A percentile compares a stretch with the other conserved stretches of the same genome.
phyloP scores from a whole-genome alignment of 2,329 filamentous ascomycete genomes.

The Alternaria viburni region DNA sequence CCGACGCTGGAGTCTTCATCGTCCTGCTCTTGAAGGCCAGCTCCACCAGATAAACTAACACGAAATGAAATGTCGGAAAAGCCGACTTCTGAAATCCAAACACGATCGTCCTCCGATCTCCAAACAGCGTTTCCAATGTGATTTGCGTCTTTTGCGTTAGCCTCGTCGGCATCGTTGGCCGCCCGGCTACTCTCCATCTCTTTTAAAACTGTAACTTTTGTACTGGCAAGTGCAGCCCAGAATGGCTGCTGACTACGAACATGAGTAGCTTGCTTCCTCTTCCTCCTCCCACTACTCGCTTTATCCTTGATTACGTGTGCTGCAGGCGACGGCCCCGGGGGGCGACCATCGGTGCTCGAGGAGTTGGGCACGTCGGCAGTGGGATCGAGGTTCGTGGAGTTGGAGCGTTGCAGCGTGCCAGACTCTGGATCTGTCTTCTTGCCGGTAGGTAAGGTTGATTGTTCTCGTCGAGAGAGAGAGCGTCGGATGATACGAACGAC shows the following conservation, averaged over 20 bases:
- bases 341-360: slow-evolving; percentile 56
- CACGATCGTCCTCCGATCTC: slow-evolving; percentile 70
- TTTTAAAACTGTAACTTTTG: slow-evolving; percentile 95
- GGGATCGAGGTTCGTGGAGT: slow-evolving; percentile 45
- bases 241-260: slow-evolving; percentile 89
- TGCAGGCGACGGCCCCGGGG: slow-evolving; percentile 58
- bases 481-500: slow-evolving; percentile 71
- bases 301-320: slow-evolving; percentile 63
- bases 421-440: slow-evolving; percentile 67
- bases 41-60: slow-evolving; percentile 67
- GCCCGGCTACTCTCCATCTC: slow-evolving; percentile 76
- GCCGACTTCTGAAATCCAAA: slow-evolving; percentile 82
- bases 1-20: slow-evolving; percentile 47
- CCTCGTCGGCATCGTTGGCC: slow-evolving; percentile 73
- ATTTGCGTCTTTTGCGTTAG: slow-evolving; percentile 77
- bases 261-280: slow-evolving; percentile 88
- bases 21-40: slow-evolving; percentile 46
- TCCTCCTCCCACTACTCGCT: slow-evolving; percentile 76
- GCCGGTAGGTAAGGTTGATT: slow-evolving; percentile 42
- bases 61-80: slow-evolving; percentile 79
- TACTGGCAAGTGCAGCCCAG: slow-evolving; percentile 93
- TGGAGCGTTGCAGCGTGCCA: slow-evolving; percentile 48
- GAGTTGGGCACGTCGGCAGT: slow-evolving; percentile 59
- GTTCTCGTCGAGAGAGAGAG: slow-evolving; percentile 48
- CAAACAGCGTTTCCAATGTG: slow-evolving; percentile 79